Evolutionary conservation across 2,329 filamentous ascomycete species (phyloP), one percentile per base, ranked within the genome.

Genomic region (Escovopsis weberi): DNA sequence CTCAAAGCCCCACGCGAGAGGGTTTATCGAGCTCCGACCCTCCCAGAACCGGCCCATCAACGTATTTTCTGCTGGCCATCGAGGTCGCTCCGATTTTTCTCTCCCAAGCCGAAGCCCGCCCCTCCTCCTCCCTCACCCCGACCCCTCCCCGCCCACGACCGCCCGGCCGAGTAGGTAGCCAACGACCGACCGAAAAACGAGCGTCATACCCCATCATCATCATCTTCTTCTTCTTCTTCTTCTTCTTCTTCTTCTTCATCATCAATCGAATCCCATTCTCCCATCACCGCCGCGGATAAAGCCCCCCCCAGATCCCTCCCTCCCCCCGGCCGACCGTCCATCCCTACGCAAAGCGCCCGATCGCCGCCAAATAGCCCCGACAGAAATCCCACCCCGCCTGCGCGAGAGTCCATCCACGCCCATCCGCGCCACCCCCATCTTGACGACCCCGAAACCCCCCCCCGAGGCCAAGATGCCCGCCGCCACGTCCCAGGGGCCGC

Each of bases 401-500:
- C 46, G 26, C 44, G 46, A 47, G 45, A 48, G 48, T 47, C 39
- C 23, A 23, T 23, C 23, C 3, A 3, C 23, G 23, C 23, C 23
- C 23, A 23, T 23, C 23, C 23, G 23, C n/a, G n/a, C n/a, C n/a
- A n/a, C 23, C 23, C 23, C 23, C 23, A n/a, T n/a, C n/a, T n/a
- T n/a, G 23, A 23, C 23, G 23, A 23, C 23, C 23, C 23, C 23
- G 3, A 3, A 3, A 3, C 23, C 23, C 23, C 23, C 23, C 23
- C 23, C 26, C 23, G 15, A 26, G 26, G 41, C 32, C 43, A 53
- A 52, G 28, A 55, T 54, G 54, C 40, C 54, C 38, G 50, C 48
- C 53, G 46, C 60, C 50, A 64, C 59, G 51, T 59, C 59, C 52
- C 54, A 67, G 59, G 60, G 64, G 59, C 61, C 63, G 58, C 68